Percentiles rank a stretch among this genome's conserved stretches.
These are phyloP conservation scores for Cystobasidium sp. DNA, from an alignment of 1,284 basidiomycete species.

Conservation along the genomic window DNA sequence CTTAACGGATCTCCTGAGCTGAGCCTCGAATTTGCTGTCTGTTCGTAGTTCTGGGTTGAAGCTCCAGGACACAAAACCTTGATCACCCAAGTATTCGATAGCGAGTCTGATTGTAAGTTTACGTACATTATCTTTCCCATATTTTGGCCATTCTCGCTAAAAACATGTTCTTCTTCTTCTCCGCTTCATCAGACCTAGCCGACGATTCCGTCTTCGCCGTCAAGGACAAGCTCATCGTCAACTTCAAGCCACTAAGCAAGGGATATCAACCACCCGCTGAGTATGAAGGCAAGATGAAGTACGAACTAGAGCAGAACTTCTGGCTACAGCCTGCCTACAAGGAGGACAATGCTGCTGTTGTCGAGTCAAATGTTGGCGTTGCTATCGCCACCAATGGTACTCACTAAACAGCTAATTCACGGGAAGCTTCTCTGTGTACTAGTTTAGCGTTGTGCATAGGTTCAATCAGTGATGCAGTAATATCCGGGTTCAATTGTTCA, in stretches of 20 bases:
- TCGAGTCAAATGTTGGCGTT: slow-evolving; percentile 30
- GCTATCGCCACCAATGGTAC: slow-evolving; percentile 33
- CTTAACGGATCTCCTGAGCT: not conserved
- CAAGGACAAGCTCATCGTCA: slow-evolving; percentile 56
- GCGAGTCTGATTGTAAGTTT: slow-evolving; percentile 53
- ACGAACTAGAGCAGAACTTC: slow-evolving; percentile 53
- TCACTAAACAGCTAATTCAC: not conserved
- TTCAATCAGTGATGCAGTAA: too few species aligned
- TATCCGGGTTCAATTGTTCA: too few species aligned
- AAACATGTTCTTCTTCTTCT: not conserved
- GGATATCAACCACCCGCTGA: slow-evolving; percentile 45
- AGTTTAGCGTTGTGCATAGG: too few species aligned
- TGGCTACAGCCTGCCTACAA: slow-evolving; percentile 40
- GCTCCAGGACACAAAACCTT: slow-evolving; percentile 53
- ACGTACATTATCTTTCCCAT: not conserved
- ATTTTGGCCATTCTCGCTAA: not conserved
- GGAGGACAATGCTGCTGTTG: slow-evolving; percentile 13
- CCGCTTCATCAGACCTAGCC: slow-evolving; percentile 50
- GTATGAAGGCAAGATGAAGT: slow-evolving; percentile 46
- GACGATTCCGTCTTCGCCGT: slow-evolving; percentile 59
- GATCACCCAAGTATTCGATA: slow-evolving; percentile 57
- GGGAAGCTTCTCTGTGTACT: not conserved
- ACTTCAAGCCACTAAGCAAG: slow-evolving; percentile 50
- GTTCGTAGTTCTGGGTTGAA: slow-evolving; percentile 54
- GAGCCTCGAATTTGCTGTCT: not conserved